Percentiles rank a stretch among this genome's conserved stretches.
Conservation (phyloP, 345 rosid species). For the Noccaea bulbosa region DNA sequence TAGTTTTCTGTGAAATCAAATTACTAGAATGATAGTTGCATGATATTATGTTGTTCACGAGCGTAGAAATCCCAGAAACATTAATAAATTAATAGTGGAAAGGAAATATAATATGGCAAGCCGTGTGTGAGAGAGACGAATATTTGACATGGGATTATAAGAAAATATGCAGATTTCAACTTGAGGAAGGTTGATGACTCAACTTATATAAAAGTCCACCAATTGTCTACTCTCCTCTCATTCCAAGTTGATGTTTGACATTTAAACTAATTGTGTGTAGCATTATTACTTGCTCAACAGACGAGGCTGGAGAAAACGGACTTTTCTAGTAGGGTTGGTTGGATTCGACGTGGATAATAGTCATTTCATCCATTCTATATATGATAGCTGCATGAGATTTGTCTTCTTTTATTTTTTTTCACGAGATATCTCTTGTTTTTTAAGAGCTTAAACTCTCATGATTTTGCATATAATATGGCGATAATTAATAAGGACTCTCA, state of each 20-base stretch:
- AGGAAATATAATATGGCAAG: background rate
- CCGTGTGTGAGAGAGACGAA: background rate
- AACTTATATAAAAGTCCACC: background rate
- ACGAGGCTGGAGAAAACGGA: background rate
- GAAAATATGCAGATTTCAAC: background rate
- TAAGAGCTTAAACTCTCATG: background rate
- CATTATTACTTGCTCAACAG: conserved; percentile 10
- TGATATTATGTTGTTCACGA: background rate
- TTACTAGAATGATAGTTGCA: background rate
- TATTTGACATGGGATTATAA: background rate
- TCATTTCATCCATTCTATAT: background rate
- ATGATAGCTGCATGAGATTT: conserved; percentile 2
- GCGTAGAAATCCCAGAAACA: background rate
- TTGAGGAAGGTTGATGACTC: background rate
- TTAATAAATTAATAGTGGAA: too few species aligned
- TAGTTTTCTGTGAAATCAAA: background rate
- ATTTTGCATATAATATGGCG: background rate
- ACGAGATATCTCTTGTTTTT: background rate
- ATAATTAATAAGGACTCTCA: background rate
- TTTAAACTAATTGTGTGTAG: conserved; percentile 2
- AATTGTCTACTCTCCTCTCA: conserved; percentile 6
- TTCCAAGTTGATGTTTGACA: conserved; percentile 22
- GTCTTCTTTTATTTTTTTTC: background rate
- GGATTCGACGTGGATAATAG: background rate
- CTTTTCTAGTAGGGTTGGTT: conserved; percentile 3